A percentile compares a stretch with the other conserved stretches of the same genome.
These are phyloP conservation scores for Porodaedalea pini DNA, from an alignment of 1,284 basidiomycete species.

Conservation along the genomic window DNA sequence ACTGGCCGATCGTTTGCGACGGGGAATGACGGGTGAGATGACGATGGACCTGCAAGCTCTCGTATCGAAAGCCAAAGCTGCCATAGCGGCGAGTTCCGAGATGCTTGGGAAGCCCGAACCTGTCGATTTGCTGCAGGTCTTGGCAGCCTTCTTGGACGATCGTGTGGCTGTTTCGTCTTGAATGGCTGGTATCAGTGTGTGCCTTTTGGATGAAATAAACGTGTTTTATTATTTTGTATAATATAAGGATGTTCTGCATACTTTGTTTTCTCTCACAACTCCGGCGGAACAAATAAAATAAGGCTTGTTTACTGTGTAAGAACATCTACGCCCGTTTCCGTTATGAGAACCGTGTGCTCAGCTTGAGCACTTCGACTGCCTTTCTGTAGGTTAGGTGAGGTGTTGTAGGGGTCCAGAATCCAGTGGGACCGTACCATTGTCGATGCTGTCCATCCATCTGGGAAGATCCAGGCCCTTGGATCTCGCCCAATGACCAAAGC, in stretches of 20 bases:
- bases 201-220: conserved; percentile 8
- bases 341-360: conserved; percentile 86
- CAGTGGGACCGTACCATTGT: conserved; percentile 55
- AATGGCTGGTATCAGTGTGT: neutral
- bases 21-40: conserved; percentile 78
- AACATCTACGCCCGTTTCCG: conserved; percentile 64
- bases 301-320: conserved; percentile 41
- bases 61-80: conserved; percentile 58
- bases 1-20: conserved; percentile 59
- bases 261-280: neutral
- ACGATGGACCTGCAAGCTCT: conserved; percentile 66
- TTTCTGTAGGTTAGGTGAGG: conserved; percentile 37
- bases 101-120: conserved; percentile 21
- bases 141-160: conserved; percentile 64
- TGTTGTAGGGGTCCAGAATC: neutral
- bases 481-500: conserved; percentile 71
- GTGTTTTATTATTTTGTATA: too few relatives aligned
- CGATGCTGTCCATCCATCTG: conserved; percentile 86
- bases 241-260: neutral
- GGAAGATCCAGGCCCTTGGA: conserved; percentile 69
- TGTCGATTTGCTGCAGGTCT: conserved; percentile 54
- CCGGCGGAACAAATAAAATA: neutral
- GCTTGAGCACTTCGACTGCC: conserved; percentile 81
- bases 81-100: conserved; percentile 43
- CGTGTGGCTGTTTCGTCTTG: conserved; percentile 24